Evolutionary conservation across 768 basidiomycete genomes (phyloP).

Genomic region (Pluteus cervinus): DNA sequence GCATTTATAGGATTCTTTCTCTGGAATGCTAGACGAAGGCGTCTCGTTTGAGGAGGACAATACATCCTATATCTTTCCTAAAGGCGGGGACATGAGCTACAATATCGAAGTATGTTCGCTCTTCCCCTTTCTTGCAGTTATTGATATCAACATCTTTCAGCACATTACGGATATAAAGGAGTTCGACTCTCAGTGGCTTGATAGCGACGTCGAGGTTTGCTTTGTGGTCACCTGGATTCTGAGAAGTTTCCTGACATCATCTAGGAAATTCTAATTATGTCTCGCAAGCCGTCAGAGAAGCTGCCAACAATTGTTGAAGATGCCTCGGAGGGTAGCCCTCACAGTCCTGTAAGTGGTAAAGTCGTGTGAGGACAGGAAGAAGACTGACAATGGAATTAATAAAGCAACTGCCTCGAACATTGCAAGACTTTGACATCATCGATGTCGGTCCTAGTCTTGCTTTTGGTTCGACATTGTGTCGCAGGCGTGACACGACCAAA

Average conservation of each 20-base stretch:
- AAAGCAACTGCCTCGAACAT: slow-evolving; percentile 13
- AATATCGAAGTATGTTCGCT: slow-evolving; percentile 30
- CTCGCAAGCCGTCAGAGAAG: slow-evolving; percentile 26
- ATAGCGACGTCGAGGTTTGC: slow-evolving; percentile 43
- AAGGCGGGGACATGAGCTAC: slow-evolving; percentile 30
- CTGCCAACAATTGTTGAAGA: slow-evolving; percentile 29
- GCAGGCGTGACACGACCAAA: slow-evolving; percentile 23
- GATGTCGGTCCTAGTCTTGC: slow-evolving; percentile 6
- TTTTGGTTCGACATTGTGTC: slow-evolving; percentile 13
- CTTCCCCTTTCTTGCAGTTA: not conserved
- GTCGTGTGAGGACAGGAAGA: not conserved
- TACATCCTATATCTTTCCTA: slow-evolving; percentile 5
- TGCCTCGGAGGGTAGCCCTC: slow-evolving; percentile 12
- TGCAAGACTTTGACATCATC: slow-evolving; percentile 31
- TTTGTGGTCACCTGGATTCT: slow-evolving; percentile 1
- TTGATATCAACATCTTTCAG: slow-evolving; percentile 19
- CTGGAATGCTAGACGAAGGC: slow-evolving; percentile 4
- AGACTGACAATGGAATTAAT: not conserved
- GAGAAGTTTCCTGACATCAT: not conserved
- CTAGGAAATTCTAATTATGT: slow-evolving; percentile 45
- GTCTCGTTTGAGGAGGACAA: slow-evolving; percentile 3
- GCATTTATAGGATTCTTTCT: slow-evolving; percentile 1
- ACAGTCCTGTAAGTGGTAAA: slow-evolving; percentile 11
- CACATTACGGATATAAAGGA: slow-evolving; percentile 35
- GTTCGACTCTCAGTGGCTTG: slow-evolving; percentile 38